Base-by-base conservation (phyloP, 78 protist genomes). In the Diacronema lutheri region DNA sequence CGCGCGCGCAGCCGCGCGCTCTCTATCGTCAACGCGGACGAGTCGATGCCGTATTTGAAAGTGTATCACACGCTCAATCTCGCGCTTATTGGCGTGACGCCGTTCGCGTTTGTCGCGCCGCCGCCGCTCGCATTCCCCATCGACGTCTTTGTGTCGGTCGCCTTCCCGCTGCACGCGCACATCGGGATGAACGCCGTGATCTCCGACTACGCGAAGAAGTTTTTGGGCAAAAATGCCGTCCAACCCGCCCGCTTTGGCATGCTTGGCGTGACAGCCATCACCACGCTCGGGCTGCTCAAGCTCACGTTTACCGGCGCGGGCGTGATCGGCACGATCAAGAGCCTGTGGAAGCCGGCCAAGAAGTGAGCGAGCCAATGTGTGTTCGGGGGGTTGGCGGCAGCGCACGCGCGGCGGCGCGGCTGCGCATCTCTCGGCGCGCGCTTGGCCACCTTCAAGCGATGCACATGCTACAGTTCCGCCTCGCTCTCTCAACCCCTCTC, bases 131-230 rank as follows among this genome's bases (percentile, higher is more conserved):
- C 13, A 16, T 25, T 41, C 50, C 79, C 79, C 21, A 0, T 71
- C 58, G 79, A 71, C 79, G 16, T 71, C 9, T 56, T 56, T 14
- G 35, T 71, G 33, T 57, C 37, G 23, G 37, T 71, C 79, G 60
- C 35, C 21, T 41, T 71, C 29, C 79, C 79, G 13, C 6, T 71
- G 29, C 79, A 71, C 57, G 55, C 58, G 31, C 79, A 71, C 79
- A 11, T 71, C 37, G 55, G 29, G 21, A 38, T 71, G 58, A 71
- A 71, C 56, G 0, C 5, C 29, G 79, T 71, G 25, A 37, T 71
- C 79, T 3, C 79, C 79, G 79, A 71, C 79, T 71, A 71, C 9
- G 57, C 79, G 4, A 16, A 37, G 25, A 71, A 71, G 57, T 4
- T 41, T 16, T 13, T 71, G 4, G 58, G 57, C 79, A 71, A 41